Base-by-base conservation (phyloP, 306 rosid species). In the Purshia tridentata region DNA sequence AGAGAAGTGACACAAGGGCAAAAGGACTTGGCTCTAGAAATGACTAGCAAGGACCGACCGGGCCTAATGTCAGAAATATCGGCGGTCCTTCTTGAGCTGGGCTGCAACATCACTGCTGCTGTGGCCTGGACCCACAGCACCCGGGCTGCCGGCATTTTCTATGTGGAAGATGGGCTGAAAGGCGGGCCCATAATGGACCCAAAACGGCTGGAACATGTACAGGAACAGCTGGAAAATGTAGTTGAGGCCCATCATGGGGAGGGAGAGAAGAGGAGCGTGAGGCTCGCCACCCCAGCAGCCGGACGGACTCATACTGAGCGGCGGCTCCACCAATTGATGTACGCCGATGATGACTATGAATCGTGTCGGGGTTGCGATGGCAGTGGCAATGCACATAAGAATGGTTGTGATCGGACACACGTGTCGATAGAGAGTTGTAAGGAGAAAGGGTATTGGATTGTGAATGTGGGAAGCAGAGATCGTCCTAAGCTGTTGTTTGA, bases 301-400 rank as follows among this genome's bases (percentile, higher is more conserved):
- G 89, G 92, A 22, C 76, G 75, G 55, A 88, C 90, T 54, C 93
- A 88, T 72, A 83, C 81, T 1, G 98, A 95, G 75, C 73, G 93
- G 74, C 85, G 93, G 80, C 93, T 95, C 19, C 98, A 91, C 88
- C 98, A 95, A 82, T 58, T 95, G 65, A 87, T 95, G 99, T 88
- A 74, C 16, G 85, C 75, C 0, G 85, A 87, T 16, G 80, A 78
- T 42, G 99, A 95, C 23, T 91, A 88, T 35, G 89, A 95, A 80
- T 58, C 75, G 42, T 87, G 88, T 55, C 67, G 53, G 0, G 86
- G 89, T 0, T 84, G 92, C 0, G 81, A 87, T 1, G 89, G 86
- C 0, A 82, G 79, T 1, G 72, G 73, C 10, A 56, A 82, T 9
- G 75, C 73, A 2, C 91, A 88, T 59, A 86, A 81, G 84, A 88